phyloP scores from a whole-genome alignment of 1,284 basidiomycete genomes.

The Ustilago sp. region DNA sequence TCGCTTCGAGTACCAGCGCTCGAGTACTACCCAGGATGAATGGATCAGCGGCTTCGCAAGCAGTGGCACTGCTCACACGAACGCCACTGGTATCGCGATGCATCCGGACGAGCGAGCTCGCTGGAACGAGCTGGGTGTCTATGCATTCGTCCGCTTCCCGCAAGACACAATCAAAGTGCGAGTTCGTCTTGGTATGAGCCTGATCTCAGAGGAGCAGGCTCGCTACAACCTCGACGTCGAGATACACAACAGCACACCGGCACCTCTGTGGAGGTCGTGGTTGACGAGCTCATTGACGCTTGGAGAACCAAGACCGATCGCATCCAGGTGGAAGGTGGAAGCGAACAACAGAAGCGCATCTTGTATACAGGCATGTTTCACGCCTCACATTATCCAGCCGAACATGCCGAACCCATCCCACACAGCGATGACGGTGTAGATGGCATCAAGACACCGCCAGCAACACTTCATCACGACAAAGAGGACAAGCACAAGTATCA shows the following conservation, averaged over 20 bases:
- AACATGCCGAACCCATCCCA: constrained; percentile 75
- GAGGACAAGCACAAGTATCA: constrained; percentile 41
- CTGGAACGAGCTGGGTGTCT: constrained; percentile 72
- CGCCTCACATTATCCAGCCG: constrained; percentile 78
- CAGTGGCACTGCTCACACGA: constrained; percentile 41
- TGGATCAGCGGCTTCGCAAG: constrained; percentile 24
- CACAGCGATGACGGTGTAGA: constrained; percentile 55
- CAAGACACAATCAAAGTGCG: constrained; percentile 72
- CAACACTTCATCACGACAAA: neutral
- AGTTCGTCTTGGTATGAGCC: constrained; percentile 80
- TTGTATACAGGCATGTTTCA: constrained; percentile 72
- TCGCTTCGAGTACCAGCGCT: constrained; percentile 73
- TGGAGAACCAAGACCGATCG: constrained; percentile 81
- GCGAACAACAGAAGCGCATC: constrained; percentile 73
- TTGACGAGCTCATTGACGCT: constrained; percentile 73
- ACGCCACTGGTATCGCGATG: constrained; percentile 73
- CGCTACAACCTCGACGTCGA: constrained; percentile 76
- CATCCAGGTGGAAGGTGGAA: constrained; percentile 75
- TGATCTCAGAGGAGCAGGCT: constrained; percentile 82
- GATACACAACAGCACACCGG: constrained; percentile 70
- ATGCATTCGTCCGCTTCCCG: constrained; percentile 76
- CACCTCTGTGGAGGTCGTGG: constrained; percentile 76
- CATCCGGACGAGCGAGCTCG: constrained; percentile 35
- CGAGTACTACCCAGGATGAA: neutral
- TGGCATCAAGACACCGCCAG: neutral